Percentiles rank a stretch among this genome's conserved stretches.
phyloP scores from a whole-genome alignment of 2,329 filamentous ascomycete species.

The Ascochyta rabiei region DNA sequence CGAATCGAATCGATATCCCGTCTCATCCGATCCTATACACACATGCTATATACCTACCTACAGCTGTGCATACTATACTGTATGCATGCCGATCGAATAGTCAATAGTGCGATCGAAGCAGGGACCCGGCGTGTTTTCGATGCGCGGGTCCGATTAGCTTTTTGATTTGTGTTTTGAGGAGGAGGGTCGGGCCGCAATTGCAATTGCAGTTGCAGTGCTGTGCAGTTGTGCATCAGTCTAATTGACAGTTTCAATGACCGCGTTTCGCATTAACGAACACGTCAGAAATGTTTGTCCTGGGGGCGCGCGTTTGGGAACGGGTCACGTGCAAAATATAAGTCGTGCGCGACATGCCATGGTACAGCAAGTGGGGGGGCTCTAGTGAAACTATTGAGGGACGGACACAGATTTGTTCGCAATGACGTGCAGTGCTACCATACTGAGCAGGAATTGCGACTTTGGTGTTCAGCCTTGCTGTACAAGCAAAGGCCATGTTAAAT shows the following conservation, averaged over 20 bases:
- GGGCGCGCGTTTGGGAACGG: neutral
- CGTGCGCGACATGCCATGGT: conserved; percentile 2
- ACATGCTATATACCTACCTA: too few relatives aligned
- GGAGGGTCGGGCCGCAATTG: too few relatives aligned
- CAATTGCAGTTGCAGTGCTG: too few relatives aligned
- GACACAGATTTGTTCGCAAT: conserved; percentile 1
- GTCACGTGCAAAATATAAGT: neutral
- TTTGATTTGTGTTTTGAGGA: too few relatives aligned
- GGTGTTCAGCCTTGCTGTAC: conserved; percentile 7
- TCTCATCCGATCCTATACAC: too few relatives aligned
- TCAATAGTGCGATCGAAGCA: too few relatives aligned
- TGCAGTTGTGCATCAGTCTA: too few relatives aligned
- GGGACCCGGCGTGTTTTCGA: too few relatives aligned
- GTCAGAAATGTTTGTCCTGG: neutral
- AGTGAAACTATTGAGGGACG: conserved; percentile 13
- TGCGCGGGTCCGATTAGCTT: too few relatives aligned
- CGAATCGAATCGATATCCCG: too few relatives aligned
- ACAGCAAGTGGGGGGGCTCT: neutral
- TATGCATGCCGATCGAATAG: too few relatives aligned
- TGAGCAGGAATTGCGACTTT: neutral
- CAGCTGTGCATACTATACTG: too few relatives aligned
- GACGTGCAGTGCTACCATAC: conserved; percentile 3
- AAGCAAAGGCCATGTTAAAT: conserved; percentile 6
- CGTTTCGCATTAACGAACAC: neutral
- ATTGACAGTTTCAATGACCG: neutral